Conservation (phyloP, 371 early-diverging fungal genomes). For the Mortierella sp. region DNA sequence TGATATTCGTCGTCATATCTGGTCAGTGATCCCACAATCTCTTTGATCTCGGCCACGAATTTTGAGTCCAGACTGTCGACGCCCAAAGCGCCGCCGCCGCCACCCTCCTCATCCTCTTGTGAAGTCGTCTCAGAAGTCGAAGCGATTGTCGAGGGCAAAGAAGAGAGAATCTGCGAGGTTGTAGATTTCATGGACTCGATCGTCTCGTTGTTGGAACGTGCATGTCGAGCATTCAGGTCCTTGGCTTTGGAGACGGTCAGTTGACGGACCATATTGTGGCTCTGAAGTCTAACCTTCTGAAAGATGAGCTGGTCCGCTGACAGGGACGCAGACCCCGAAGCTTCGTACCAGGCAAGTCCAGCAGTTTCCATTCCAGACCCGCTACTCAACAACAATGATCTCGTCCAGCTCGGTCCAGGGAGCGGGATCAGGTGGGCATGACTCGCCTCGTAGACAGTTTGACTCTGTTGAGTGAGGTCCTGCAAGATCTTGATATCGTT, state of each 20-base stretch:
- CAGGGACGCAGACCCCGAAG: background rate
- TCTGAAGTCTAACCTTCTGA: conserved; percentile 14
- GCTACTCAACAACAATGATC: background rate
- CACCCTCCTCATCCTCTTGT: background rate
- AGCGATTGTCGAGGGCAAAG: background rate
- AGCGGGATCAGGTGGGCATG: conserved; percentile 7
- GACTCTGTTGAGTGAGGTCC: conserved; percentile 10
- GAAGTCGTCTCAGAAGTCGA: background rate
- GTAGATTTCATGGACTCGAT: background rate
- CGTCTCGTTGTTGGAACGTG: background rate
- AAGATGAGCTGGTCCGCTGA: conserved; percentile 23
- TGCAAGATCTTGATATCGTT: conserved; percentile 17
- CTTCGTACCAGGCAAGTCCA: background rate
- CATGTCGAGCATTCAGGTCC: conserved; percentile 10
- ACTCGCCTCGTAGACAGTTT: background rate
- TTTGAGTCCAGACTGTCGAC: conserved; percentile 17
- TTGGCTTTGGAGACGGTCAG: conserved; percentile 10
- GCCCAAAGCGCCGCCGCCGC: background rate
- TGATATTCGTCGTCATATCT: conserved; percentile 6
- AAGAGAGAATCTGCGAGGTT: background rate
- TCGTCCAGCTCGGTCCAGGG: conserved; percentile 4
- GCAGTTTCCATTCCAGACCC: background rate
- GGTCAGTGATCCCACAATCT: conserved; percentile 1
- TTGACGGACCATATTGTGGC: background rate
- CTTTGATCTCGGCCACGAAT: conserved; percentile 20